A percentile compares a stretch with the other conserved stretches of the same genome.
phyloP scores from a whole-genome alignment of 805 yeast species.

The Saccharomyces eubayanus region DNA sequence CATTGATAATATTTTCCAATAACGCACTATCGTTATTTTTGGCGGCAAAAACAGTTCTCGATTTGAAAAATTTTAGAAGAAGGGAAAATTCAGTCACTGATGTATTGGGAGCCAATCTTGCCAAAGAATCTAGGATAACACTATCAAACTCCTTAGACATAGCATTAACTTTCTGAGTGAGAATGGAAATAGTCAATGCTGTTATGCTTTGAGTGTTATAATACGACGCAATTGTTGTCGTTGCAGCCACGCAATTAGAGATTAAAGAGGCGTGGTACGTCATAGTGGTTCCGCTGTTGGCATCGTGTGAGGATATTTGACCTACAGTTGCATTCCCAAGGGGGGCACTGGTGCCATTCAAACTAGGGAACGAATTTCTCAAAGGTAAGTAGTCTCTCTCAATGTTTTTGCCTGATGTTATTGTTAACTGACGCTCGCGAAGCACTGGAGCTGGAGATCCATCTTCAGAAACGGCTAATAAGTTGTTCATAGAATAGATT shows the following conservation, averaged over 20 bases:
- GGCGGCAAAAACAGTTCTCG: slow-evolving; percentile 39
- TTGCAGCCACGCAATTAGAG: slow-evolving; percentile 61
- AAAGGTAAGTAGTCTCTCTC: background rate
- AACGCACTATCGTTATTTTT: slow-evolving; percentile 32
- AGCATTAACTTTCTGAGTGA: slow-evolving; percentile 61
- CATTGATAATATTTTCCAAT: slow-evolving; percentile 37
- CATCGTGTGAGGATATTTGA: background rate
- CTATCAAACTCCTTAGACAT: slow-evolving; percentile 46
- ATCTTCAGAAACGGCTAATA: slow-evolving; percentile 49
- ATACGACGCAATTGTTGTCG: slow-evolving; percentile 54
- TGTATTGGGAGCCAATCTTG: slow-evolving; percentile 51
- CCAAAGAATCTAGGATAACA: slow-evolving; percentile 51
- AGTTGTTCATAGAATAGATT: slow-evolving; percentile 73
- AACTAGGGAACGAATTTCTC: background rate
- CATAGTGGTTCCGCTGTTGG: slow-evolving; percentile 1
- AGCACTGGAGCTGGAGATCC: slow-evolving; percentile 31
- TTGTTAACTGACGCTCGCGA: slow-evolving; percentile 31
- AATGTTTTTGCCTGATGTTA: slow-evolving; percentile 8
- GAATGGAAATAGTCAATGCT: slow-evolving; percentile 68
- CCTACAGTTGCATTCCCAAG: background rate
- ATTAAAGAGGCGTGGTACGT: slow-evolving; percentile 32
- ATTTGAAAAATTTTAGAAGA: slow-evolving; percentile 50
- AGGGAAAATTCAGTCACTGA: slow-evolving; percentile 60
- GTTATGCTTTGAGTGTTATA: slow-evolving; percentile 67
- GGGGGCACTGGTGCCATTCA: background rate